Base-by-base conservation (phyloP, 2,329 filamentous ascomycete genomes). In the Aaosphaeria arxii region DNA sequence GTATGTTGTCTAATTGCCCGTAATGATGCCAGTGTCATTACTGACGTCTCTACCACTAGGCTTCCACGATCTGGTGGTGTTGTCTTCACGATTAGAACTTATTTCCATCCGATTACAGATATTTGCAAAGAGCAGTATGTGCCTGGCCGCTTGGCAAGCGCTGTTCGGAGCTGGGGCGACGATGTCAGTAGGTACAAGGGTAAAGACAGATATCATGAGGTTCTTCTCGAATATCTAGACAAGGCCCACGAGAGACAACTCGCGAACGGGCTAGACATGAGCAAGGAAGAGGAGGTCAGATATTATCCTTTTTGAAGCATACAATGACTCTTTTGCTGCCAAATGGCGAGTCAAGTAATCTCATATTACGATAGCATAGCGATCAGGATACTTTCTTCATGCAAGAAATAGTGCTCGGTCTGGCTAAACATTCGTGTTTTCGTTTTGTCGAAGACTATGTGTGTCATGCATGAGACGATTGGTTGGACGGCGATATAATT, bases 171-270 rank as follows among this genome's bases (percentile, higher is more conserved):
- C 66, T 94, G 89, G 89, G 88, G 86, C 1, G 83, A 86, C 40
- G 85, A 90, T 71, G 88, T 94, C 6, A 80, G 80, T 11, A 74
- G 73, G 56, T 95, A 95, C 65, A 94, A 94, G 72, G 89, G 90
- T 0, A 83, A 78, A 63, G 86, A 89, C 55, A 82, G 78, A 72
- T 95, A 91, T 67, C 80, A 77, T 17, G 81, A 85, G 29, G 84
- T 92, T 0, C 58, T 95, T 62, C 70, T 95, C 51, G 85, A 89
- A 66, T 95, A 86, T 69, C 67, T 95, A 51, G 89, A 95, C 69
- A 60, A 60, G 55, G 87, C 86, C 73, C 88, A 94, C 70, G 71
- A 81, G 66, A 85, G 87, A 71, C 89, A 95, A 72, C 52, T 91
- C 3, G 77, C 76, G n/a, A 71, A 70, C 9, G 89, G 89, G 0